Conservation (phyloP, 345 rosid genomes). For the Lepidium sativum region DNA sequence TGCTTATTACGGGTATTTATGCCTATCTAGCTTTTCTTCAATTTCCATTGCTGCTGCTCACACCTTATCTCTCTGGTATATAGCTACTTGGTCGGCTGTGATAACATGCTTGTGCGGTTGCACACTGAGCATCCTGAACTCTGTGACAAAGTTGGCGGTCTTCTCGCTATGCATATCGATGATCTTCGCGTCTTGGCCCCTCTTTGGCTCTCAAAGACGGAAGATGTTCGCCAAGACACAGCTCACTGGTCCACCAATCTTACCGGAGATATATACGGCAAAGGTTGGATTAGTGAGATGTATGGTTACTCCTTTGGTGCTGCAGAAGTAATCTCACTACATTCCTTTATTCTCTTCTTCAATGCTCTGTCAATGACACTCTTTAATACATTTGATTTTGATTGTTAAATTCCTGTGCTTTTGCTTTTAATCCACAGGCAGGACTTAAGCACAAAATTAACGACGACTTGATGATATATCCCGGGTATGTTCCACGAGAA, state of each 20-base stretch:
- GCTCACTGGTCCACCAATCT: slow-evolving; percentile 93
- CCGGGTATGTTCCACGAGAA: slow-evolving; percentile 77
- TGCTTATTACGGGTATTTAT: slow-evolving; percentile 75
- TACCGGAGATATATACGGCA: slow-evolving; percentile 92
- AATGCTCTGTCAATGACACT: not conserved
- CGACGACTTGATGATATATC: slow-evolving; percentile 90
- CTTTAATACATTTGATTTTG: not conserved
- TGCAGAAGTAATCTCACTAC: slow-evolving; percentile 57
- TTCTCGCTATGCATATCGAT: slow-evolving; percentile 94
- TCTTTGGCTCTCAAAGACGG: slow-evolving; percentile 93
- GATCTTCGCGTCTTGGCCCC: slow-evolving; percentile 91
- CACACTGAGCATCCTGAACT: slow-evolving; percentile 76
- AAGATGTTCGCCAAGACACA: slow-evolving; percentile 88
- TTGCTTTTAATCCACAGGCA: slow-evolving; percentile 40
- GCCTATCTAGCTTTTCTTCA: not conserved
- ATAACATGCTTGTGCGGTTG: slow-evolving; percentile 72
- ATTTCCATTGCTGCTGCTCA: not conserved
- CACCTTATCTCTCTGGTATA: not conserved
- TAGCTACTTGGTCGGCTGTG: slow-evolving; percentile 92
- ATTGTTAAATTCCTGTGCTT: not conserved
- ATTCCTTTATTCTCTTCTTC: slow-evolving; percentile 14
- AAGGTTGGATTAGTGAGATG: slow-evolving; percentile 99
- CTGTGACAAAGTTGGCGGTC: slow-evolving; percentile 98
- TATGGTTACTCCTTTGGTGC: slow-evolving; percentile 99
- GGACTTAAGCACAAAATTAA: slow-evolving; percentile 90